These are phyloP conservation scores for Phytophthora foliorum DNA, from an alignment of 352 stramenopile species.

Conservation along the genomic window DNA sequence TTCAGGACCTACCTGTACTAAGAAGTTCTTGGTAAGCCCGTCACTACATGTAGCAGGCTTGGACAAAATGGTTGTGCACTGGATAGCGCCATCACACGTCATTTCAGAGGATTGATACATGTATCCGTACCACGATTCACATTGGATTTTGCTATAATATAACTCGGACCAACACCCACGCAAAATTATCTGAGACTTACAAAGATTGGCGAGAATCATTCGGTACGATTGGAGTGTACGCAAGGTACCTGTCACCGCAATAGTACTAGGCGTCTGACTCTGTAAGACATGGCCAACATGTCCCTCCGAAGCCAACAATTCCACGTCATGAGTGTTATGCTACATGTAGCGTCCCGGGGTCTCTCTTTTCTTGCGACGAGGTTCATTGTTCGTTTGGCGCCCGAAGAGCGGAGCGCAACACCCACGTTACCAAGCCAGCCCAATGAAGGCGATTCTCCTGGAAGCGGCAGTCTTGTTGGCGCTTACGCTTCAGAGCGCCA, in stretches of 20 bases:
- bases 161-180: constrained; percentile 19
- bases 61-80: background rate
- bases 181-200: constrained; percentile 1
- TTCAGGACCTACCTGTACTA: background rate
- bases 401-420: constrained; percentile 6
- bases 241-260: background rate
- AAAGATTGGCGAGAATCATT: background rate
- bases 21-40: too few species aligned
- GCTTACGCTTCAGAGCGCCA: background rate
- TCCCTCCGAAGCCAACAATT: constrained; percentile 27
- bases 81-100: constrained; percentile 8
- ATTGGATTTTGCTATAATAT: constrained; percentile 19
- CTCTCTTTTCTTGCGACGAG: background rate
- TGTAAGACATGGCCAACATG: background rate
- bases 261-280: background rate
- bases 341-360: background rate
- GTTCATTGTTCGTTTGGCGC: constrained; percentile 25
- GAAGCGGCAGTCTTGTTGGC: constrained; percentile 8
- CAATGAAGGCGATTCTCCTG: constrained; percentile 9
- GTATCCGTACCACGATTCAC: constrained; percentile 27
- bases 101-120: constrained; percentile 21
- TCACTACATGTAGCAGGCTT: background rate
- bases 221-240: background rate
- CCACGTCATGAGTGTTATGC: constrained; percentile 6
- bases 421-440: background rate